Base-by-base conservation (phyloP, 495 filamentous ascomycete genomes). In the Neurospora sp. region DNA sequence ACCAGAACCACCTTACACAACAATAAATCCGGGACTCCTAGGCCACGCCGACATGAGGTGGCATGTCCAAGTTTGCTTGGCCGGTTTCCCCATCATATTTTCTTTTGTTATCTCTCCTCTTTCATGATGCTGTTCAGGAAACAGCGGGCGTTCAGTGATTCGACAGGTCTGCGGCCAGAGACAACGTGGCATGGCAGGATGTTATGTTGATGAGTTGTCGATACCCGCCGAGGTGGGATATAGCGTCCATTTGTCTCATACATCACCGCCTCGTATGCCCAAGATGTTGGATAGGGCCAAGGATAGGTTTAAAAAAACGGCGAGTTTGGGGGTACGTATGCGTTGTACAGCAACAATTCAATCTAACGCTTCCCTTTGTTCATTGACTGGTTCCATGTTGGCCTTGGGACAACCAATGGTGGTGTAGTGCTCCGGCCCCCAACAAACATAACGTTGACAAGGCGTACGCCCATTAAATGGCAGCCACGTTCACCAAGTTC, bases 401-500 rank as follows among this genome's bases (percentile, higher is more conserved):
- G n/a, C 18, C 16, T 39, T 73, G 37, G 20, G 20, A 39, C 39
- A 66, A 39, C 73, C 75, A 75, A 79, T 78, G 72, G 78, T 73
- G 72, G 10, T 66, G 54, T 66, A 35, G 54, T 66, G 1, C 54
- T 66, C 54, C 7, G 27, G 54, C 54, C 54, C 54, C 27, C 27
- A 35, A 66, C 27, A 66, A 66, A 35, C 54, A 66, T 4, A 35
- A 66, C 27, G 12, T 66, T 66, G 54, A 66, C 54, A 66, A 66
- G 27, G 27, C 12, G 40, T n/a, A 48, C 39, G 37, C 62, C 79
- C 78, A 77, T 75, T 76, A 72, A 78, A 70, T 73, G 66, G 41
- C 69, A 73, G 79, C 77, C 80, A 81, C 79, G 79, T 80, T 77
- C 79, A 38, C 71, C 48, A 27, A 69, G 31, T 23, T 74, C 74